Evolutionary conservation across 2,329 filamentous ascomycete genomes (phyloP).

Genomic region (Exophiala viscosa): DNA sequence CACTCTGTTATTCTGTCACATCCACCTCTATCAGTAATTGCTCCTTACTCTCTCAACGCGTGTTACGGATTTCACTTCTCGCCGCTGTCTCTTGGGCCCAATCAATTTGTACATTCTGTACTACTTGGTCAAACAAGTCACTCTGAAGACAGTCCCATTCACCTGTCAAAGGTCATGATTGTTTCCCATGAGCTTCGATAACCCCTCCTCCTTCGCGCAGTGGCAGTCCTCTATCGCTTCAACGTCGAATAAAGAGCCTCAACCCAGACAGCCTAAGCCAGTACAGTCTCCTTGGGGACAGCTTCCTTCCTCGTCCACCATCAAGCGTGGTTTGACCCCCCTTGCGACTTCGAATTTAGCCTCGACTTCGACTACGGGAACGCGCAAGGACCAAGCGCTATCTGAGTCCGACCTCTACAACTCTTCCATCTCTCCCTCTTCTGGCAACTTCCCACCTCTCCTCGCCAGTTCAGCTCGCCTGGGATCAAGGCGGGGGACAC

Average conservation of each 20-base stretch:
- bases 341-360: constrained; percentile 53
- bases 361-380: constrained; percentile 32
- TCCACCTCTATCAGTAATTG: background rate
- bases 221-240: constrained; percentile 21
- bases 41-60: constrained; percentile 1
- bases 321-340: constrained; percentile 56
- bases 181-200: constrained; percentile 30
- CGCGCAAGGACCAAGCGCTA: constrained; percentile 12
- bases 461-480: constrained; percentile 15
- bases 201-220: constrained; percentile 24
- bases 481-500: constrained; percentile 15
- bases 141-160: constrained; percentile 4
- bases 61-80: no score
- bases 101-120: background rate
- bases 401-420: constrained; percentile 12
- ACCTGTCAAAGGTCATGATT: constrained; percentile 27
- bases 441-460: constrained; percentile 14
- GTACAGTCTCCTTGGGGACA: constrained; percentile 55
- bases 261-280: constrained; percentile 21
- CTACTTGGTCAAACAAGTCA: background rate
- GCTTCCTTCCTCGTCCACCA: constrained; percentile 52
- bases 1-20: background rate
- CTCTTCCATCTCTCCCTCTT: constrained; percentile 13
- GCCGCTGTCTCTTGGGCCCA: constrained; percentile 1
- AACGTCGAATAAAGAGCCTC: constrained; percentile 13